Base-by-base conservation (phyloP, 108 stramenopile species). In the Nitzschia inconspicua region DNA sequence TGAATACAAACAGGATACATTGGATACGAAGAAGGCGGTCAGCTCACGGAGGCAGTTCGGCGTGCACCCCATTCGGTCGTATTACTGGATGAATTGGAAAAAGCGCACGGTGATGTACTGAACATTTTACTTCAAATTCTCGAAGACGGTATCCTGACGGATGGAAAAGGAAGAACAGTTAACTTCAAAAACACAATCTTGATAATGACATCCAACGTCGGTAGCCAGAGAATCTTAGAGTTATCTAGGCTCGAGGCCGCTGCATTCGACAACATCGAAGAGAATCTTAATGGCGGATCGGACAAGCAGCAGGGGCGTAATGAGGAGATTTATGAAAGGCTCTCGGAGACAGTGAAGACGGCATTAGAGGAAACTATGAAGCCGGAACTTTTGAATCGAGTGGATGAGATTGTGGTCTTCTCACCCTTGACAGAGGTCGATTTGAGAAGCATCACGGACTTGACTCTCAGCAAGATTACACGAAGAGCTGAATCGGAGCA, bases 381-480 rank as follows among this genome's bases (percentile, higher is more conserved):
- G 47, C 98, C 97, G 7, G 98, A 99, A 72, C 79, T 99, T 34
- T 71, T 99, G 60, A 99, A 99, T 72, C 88, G 98, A n/a, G 86
- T 99, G 56, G 98, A 99, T 64, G 98, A 99, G 71, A 95, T 98
- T 48, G 89, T 98, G 27, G 80, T 96, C 50, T 99, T 99, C 67
- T 77, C 78, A 20, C 92, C 95, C 3, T 75, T 99, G 43, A 60
- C 70, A 29, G 55, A 63, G 40, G 36, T 57, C 18, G 79, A 97
- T 50, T 77, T 99, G 47, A 53, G 66, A 18, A 74, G 65, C 25
- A 97, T 99, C 39, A 79, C 86, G 8, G 26, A 48, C 14, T 63
- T 86, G 40, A 77, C 85, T 53, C 47, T 92, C n/a, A 55, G 82
- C 20, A 63, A 76, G 54, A 76, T 74, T 0, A 57, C 81, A 29